These are phyloP conservation scores for Phallus indusiatus DNA, from an alignment of 768 basidiomycete species.

Conservation along the genomic window DNA sequence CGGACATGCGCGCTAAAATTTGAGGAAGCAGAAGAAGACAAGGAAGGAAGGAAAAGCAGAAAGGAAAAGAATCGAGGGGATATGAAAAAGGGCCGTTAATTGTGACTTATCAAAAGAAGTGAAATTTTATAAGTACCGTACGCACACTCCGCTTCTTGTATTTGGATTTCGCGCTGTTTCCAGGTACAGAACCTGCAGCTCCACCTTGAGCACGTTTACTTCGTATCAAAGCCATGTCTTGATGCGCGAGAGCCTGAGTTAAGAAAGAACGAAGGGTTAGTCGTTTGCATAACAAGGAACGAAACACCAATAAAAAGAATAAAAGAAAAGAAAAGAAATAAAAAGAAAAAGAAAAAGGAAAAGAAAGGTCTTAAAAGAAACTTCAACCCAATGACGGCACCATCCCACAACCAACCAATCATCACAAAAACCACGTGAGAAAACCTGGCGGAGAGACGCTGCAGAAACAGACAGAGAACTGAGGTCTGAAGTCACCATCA, in stretches of 20 bases:
- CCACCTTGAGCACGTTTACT: conserved; percentile 61
- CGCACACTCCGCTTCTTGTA: conserved; percentile 81
- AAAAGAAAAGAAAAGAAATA: conserved; percentile 1
- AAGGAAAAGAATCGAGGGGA: conserved; percentile 7
- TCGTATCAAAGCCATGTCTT: conserved; percentile 80
- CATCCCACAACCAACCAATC: conserved; percentile 13
- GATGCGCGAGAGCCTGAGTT: conserved; percentile 55
- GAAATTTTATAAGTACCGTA: conserved; percentile 14
- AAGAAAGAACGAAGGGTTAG: conserved; percentile 11
- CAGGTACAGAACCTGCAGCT: conserved; percentile 20
- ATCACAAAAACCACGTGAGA: conserved; percentile 12
- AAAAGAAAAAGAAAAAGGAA: no score
- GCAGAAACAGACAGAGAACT: neutral
- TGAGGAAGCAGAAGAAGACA: conserved; percentile 16
- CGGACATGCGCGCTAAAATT: conserved; percentile 67
- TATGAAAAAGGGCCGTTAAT: neutral
- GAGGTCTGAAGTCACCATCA: neutral
- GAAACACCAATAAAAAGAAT: conserved; percentile 2
- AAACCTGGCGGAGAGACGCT: neutral
- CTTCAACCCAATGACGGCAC: neutral
- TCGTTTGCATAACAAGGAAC: conserved; percentile 14
- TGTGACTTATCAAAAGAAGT: neutral
- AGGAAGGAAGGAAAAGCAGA: conserved; percentile 4
- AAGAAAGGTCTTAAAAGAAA: neutral
- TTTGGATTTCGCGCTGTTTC: conserved; percentile 48